These are phyloP conservation scores for Protomyces gravidus DNA, from an alignment of 1,139 yeast genomes.

Conservation along the genomic window DNA sequence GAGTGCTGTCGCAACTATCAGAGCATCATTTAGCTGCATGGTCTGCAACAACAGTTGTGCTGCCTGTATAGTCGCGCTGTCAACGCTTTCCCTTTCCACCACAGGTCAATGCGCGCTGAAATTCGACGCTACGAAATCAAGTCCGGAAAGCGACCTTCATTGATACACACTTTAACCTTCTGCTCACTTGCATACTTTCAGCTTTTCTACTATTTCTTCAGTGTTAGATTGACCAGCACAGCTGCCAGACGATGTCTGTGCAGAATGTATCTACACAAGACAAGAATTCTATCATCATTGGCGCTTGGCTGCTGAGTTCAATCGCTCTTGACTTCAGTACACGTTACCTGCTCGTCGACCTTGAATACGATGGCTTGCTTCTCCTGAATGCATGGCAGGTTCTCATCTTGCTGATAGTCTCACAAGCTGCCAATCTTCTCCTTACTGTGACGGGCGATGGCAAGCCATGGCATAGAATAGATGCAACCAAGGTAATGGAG, in stretches of 20 bases:
- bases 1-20: slow-evolving; percentile 15
- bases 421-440: slow-evolving; percentile 3
- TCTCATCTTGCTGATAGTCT: not conserved
- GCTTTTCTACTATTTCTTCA: not conserved
- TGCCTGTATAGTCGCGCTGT: too few species aligned
- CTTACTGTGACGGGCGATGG: slow-evolving; percentile 1
- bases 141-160: not conserved
- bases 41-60: not conserved
- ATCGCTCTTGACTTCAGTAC: slow-evolving; percentile 13
- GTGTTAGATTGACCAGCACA: not conserved
- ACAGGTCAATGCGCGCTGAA: too few species aligned
- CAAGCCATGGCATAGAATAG: not conserved
- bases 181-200: not conserved
- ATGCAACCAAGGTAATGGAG: not conserved
- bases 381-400: slow-evolving; percentile 9
- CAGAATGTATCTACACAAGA: slow-evolving; percentile 1
- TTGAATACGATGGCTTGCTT: not conserved
- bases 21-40: slow-evolving; percentile 2
- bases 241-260: not conserved
- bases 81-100: too few species aligned
- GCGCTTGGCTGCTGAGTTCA: slow-evolving; percentile 22
- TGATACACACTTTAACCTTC: not conserved
- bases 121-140: not conserved
- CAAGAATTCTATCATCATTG: slow-evolving; percentile 9
- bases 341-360: slow-evolving; percentile 9